Evolutionary conservation across 768 basidiomycete species (phyloP), one percentile per base, ranked within the genome.

Genomic region (Pulveroboletus sp.): DNA sequence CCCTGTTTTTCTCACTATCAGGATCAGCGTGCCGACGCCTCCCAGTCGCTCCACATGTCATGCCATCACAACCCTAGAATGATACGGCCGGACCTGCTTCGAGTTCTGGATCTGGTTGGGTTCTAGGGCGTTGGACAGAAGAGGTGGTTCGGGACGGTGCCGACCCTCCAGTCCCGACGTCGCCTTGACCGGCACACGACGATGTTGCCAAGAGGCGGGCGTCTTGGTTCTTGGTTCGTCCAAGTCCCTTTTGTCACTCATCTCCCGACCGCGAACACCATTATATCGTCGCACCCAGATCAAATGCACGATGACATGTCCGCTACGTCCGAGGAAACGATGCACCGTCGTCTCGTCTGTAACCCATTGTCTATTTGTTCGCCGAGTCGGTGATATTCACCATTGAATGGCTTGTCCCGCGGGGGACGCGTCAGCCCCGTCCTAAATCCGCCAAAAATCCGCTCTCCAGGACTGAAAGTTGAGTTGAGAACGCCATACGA

Each of bases 241-340:
- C 30, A 32, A 15, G 14, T 7, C 15, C 4, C 15, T 8, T 37
- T 18, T 17, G 43, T 41, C 42, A 21, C 21, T 36, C 17, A 4
- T 31, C 12, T 33, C 6, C 10, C 33, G 24, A 35, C 24, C 41
- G 21, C 2, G 3, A 42, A 43, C 47, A 11, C 37, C 30, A 33
- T 31, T 6, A 7, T 41, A 46, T 41, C 24, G 46, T 39, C 45
- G 33, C 45, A 38, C 31, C 47, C 14, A 33, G 39, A 17, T n/a
- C 9, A 39, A 39, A 21, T 41, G 30, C 39, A 39, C 17, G 15
- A 39, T 21, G 39, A 32, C 30, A 39, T 30, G 26, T 28, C 15
- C 42, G 14, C 42, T 8, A 45, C 42, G 6, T 43, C 52, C 48
- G 64, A 56, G 57, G 59, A 61, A 52, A 54, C 64, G 30, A 42